phyloP scores from a whole-genome alignment of 2,329 filamentous ascomycete genomes.

The Penicillium sp. region DNA sequence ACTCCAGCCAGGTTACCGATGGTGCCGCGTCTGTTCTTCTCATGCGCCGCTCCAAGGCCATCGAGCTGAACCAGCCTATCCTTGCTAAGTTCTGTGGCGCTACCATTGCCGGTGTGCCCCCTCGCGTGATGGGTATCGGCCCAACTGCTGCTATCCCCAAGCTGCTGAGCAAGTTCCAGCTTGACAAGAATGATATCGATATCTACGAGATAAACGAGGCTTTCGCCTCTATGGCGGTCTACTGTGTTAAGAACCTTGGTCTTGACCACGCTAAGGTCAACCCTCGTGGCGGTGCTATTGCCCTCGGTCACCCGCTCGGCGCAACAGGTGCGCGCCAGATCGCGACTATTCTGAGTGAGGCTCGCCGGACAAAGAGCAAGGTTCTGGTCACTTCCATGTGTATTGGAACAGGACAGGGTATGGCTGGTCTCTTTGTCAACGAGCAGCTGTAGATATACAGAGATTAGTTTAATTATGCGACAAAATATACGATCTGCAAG shows the following conservation, averaged over 20 bases:
- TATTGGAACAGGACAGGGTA: slow-evolving; percentile 65
- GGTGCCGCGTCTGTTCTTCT: slow-evolving; percentile 84
- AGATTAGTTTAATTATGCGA: not conserved
- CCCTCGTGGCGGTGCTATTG: slow-evolving; percentile 89
- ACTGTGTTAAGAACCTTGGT: slow-evolving; percentile 71
- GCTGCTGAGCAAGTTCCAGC: slow-evolving; percentile 74
- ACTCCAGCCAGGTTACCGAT: slow-evolving; percentile 92
- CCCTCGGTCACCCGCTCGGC: slow-evolving; percentile 84
- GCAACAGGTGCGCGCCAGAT: slow-evolving; percentile 88
- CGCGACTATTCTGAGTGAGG: slow-evolving; percentile 84
- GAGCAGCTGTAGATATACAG: slow-evolving; percentile 49
- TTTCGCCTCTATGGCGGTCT: slow-evolving; percentile 96
- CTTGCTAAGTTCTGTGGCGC: slow-evolving; percentile 91
- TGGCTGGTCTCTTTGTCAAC: slow-evolving; percentile 65
- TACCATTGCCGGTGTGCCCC: slow-evolving; percentile 84
- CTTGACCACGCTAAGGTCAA: slow-evolving; percentile 73
- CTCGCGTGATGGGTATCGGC: slow-evolving; percentile 91
- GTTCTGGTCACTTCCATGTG: slow-evolving; percentile 90
- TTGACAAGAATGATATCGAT: slow-evolving; percentile 79
- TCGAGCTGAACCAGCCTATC: slow-evolving; percentile 84
- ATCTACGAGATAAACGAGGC: slow-evolving; percentile 95
- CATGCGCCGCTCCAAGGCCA: slow-evolving; percentile 90
- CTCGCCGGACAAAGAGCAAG: slow-evolving; percentile 82
- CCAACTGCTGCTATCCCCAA: slow-evolving; percentile 66
- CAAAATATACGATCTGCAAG: not conserved